Evolutionary conservation across 768 basidiomycete genomes (phyloP), one percentile per base, ranked within the genome.

Genomic region (Tulasnella sp.): DNA sequence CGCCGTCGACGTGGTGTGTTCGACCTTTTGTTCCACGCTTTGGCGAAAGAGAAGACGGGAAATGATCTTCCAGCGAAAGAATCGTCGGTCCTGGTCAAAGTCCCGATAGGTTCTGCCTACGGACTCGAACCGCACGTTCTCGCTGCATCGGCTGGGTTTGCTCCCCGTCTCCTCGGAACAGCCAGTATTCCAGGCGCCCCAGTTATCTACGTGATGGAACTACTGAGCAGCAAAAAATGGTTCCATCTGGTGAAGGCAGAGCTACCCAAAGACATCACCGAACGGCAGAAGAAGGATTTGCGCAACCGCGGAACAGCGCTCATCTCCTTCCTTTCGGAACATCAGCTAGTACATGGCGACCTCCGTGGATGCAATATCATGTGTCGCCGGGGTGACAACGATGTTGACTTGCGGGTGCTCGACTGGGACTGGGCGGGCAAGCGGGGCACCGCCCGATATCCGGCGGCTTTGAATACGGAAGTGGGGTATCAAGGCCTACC

Each of bases 291-390:
- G 64, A n/a, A 67, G 64, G 8, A n/a, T n/a, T 67, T 67, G 64
- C 64, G 64, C 34, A 12, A 7, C 64, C 64, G 64, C 34, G 64
- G 64, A 67, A 36, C n/a, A 67, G 25, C 34, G 64, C 64, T 67
- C 64, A n/a, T 67, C 64, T 25, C 64, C 34, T 67, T 67, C 64
- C 64, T 67, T 67, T 67, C 64, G 64, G 8, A n/a, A n/a, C 9
- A 67, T 67, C 64, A 36, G 34, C 34, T 67, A 36, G 64, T 67
- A 36, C 64, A 67, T 67, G 64, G 64, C 64, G 64, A 67, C 64
- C 64, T 67, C 64, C 64, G 64, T 67, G 64, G 64, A 67, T 67
- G 34, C 64, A 67, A 67, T n/a, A n/a, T 67, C 64, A 67, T 67
- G 64, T 67, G 64, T 36, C 64, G 64, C 64, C 64, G 9, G 64